Evolutionary conservation across 2,329 filamentous ascomycete genomes (phyloP).

Genomic region (Beauveria rudraprayagi): DNA sequence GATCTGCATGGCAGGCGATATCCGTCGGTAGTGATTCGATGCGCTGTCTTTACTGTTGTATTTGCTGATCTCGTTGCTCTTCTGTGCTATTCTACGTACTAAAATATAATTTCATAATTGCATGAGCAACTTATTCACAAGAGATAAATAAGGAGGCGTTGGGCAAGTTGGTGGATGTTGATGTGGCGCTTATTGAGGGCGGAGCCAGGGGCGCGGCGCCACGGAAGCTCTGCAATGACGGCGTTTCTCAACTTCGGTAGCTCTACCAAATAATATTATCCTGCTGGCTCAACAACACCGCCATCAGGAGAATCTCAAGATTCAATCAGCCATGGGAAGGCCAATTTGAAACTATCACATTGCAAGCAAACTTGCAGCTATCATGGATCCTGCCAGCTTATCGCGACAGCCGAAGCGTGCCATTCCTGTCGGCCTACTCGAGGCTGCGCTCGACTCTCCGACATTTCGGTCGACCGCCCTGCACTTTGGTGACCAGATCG

Average conservation of each 20-base stretch:
- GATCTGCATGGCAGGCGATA: background rate
- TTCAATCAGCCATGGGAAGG: background rate
- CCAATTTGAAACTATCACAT: background rate
- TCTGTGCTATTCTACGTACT: too few species aligned
- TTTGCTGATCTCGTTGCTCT: background rate
- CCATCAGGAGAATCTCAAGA: background rate
- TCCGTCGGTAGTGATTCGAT: background rate
- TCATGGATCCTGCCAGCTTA: slow-evolving; percentile 16
- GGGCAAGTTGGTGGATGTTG: background rate
- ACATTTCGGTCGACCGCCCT: slow-evolving; percentile 82
- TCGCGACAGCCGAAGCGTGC: slow-evolving; percentile 26
- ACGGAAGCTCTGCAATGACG: background rate
- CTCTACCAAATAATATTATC: background rate
- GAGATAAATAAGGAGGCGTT: background rate
- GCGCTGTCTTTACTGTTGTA: background rate
- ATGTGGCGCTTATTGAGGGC: background rate
- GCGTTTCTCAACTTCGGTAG: background rate
- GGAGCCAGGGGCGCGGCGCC: background rate
- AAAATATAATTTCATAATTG: too few species aligned
- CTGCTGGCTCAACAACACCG: background rate
- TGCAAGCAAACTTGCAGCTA: slow-evolving; percentile 16
- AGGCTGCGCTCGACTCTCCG: slow-evolving; percentile 92
- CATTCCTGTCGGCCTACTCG: slow-evolving; percentile 77
- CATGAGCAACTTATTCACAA: background rate
- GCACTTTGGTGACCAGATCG: slow-evolving; percentile 88